These are phyloP conservation scores for Hemileccinum impolitum DNA, from an alignment of 768 basidiomycete genomes.

Conservation along the genomic window DNA sequence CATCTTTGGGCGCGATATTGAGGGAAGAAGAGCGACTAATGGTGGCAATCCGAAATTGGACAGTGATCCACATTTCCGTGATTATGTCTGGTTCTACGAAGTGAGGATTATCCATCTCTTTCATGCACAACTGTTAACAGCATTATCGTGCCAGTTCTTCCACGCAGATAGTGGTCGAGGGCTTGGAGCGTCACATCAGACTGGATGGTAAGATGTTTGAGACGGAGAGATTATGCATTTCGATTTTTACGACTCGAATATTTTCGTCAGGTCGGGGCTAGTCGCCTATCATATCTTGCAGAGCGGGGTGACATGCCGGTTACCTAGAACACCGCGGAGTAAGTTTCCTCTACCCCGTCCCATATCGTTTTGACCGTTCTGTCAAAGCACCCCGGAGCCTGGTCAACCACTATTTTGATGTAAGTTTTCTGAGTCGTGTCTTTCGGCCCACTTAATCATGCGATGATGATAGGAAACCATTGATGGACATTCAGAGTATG, in stretches of 20 bases:
- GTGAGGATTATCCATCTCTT: conserved; percentile 36
- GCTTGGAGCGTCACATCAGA: conserved; percentile 96
- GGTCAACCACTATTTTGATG: conserved; percentile 93
- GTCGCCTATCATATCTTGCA: conserved; percentile 91
- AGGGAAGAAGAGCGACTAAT: conserved; percentile 87
- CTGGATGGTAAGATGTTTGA: conserved; percentile 68
- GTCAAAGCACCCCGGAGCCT: conserved; percentile 76
- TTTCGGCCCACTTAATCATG: conserved; percentile 1
- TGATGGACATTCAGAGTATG: conserved; percentile 67
- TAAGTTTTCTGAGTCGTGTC: conserved; percentile 33
- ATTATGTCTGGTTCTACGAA: conserved; percentile 97
- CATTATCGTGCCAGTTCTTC: conserved; percentile 64
- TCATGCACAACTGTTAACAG: background rate
- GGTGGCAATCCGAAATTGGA: conserved; percentile 87
- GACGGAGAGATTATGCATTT: background rate
- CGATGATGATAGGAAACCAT: conserved; percentile 57
- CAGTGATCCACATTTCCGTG: conserved; percentile 91
- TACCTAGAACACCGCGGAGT: conserved; percentile 95
- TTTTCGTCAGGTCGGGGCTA: conserved; percentile 65
- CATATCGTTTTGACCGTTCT: conserved; percentile 5
- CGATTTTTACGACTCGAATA: background rate
- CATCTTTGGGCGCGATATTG: conserved; percentile 90
- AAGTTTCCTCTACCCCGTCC: conserved; percentile 34
- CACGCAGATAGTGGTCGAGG: conserved; percentile 91
- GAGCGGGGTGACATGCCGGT: conserved; percentile 81